Evolutionary conservation across 805 yeast genomes (phyloP).

Genomic region (Suhomyces canberraensis): DNA sequence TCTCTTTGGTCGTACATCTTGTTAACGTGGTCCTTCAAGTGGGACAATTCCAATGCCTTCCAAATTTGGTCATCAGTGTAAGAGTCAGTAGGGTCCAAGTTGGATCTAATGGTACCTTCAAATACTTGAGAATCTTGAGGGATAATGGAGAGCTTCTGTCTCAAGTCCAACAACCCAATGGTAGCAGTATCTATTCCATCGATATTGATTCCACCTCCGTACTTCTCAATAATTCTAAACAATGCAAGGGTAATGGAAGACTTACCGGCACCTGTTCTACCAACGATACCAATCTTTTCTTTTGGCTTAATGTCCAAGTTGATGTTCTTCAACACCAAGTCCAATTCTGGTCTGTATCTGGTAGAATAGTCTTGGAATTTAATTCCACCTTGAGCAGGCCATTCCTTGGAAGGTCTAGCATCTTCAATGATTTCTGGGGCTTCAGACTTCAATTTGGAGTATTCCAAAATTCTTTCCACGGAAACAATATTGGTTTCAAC

Average conservation of each 20-base stretch:
- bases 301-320: slow-evolving; percentile 33
- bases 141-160: slow-evolving; percentile 40
- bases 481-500: slow-evolving; percentile 97
- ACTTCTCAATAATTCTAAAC: slow-evolving; percentile 42
- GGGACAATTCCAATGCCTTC: slow-evolving; percentile 42
- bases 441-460: slow-evolving; percentile 75
- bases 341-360: slow-evolving; percentile 43
- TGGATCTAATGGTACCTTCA: slow-evolving; percentile 40
- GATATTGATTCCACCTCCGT: slow-evolving; percentile 34
- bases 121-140: slow-evolving; percentile 48
- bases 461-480: slow-evolving; percentile 91
- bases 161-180: slow-evolving; percentile 42
- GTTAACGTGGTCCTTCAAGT: slow-evolving; percentile 39
- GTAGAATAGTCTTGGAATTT: slow-evolving; percentile 38
- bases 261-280: slow-evolving; percentile 47
- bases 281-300: slow-evolving; percentile 45
- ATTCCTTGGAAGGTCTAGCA: slow-evolving; percentile 51
- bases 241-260: slow-evolving; percentile 43
- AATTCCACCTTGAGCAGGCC: slow-evolving; percentile 41
- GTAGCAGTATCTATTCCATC: slow-evolving; percentile 31
- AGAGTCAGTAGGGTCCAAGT: slow-evolving; percentile 39
- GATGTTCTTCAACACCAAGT: slow-evolving; percentile 39
- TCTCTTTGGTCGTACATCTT: slow-evolving; percentile 34
- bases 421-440: slow-evolving; percentile 70
- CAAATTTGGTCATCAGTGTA: slow-evolving; percentile 38